Conservation (phyloP, 345 rosid species). For the Hypericum androsaemum region DNA sequence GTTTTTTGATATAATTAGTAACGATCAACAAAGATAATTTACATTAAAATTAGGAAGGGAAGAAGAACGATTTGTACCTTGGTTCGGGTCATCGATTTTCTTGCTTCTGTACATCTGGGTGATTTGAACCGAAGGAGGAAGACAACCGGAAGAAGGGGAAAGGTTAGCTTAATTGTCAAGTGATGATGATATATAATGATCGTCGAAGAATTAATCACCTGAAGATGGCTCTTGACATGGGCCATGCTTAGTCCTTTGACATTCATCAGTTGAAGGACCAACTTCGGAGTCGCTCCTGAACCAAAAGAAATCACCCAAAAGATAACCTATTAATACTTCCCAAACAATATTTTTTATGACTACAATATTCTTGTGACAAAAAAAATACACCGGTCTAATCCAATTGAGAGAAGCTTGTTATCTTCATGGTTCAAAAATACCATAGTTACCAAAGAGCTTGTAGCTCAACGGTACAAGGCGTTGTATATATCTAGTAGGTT, state of each 20-base stretch:
- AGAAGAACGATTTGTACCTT: conserved; percentile 4
- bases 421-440: too few relatives aligned
- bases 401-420: too few relatives aligned
- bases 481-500: too few relatives aligned
- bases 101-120: conserved; percentile 26
- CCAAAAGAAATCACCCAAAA: neutral
- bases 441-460: too few relatives aligned
- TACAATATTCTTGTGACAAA: too few relatives aligned
- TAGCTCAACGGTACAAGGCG: too few relatives aligned
- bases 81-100: conserved; percentile 21
- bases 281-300: conserved; percentile 25
- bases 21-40: too few relatives aligned
- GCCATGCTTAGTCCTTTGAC: conserved; percentile 30
- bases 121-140: neutral
- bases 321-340: too few relatives aligned
- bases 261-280: conserved; percentile 27
- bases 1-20: too few relatives aligned
- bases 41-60: neutral
- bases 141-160: neutral
- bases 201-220: conserved; percentile 3
- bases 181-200: neutral
- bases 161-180: neutral
- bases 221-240: conserved; percentile 30
- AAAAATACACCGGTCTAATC: too few relatives aligned
- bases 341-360: too few relatives aligned